A percentile compares a stretch with the other conserved stretches of the same genome.
Evolutionary conservation across 164 flowering plant genomes (phyloP).

Genomic region (Stephania japonica): DNA sequence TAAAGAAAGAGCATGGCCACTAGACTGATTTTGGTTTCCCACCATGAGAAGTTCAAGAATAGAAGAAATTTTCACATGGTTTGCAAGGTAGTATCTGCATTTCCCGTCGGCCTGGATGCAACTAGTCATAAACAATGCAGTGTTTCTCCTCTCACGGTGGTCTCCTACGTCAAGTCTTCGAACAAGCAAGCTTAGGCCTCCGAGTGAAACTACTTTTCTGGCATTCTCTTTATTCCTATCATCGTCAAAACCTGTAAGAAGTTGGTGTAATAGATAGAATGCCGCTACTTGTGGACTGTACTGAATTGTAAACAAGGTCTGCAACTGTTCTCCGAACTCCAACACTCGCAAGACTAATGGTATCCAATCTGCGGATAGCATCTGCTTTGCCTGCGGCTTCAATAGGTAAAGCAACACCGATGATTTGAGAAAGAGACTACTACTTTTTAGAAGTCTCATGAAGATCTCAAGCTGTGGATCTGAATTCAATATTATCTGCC

Average conservation of each 20-base stretch:
- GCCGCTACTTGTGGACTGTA: constrained; percentile 54
- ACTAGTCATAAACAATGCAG: constrained; percentile 32
- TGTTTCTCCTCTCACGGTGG: constrained; percentile 29
- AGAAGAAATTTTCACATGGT: constrained; percentile 35
- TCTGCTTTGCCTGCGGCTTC: constrained; percentile 63
- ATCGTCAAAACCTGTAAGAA: constrained; percentile 52
- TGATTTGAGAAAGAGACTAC: constrained; percentile 51
- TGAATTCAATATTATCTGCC: constrained; percentile 36
- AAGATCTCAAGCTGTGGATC: constrained; percentile 67
- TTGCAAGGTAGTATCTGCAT: constrained; percentile 48
- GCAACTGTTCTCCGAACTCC: constrained; percentile 57
- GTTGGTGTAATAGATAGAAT: constrained; percentile 50
- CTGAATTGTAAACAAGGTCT: constrained; percentile 46
- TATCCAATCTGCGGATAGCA: constrained; percentile 57
- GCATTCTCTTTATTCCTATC: constrained; percentile 59
- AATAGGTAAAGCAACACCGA: constrained; percentile 48
- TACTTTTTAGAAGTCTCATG: constrained; percentile 39
- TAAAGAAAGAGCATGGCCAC: constrained; percentile 26
- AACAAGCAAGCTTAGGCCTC: constrained; percentile 48
- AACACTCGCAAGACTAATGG: constrained; percentile 56
- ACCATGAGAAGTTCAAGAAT: constrained; percentile 41
- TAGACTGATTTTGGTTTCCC: constrained; percentile 17
- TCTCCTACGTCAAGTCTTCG: constrained; percentile 42
- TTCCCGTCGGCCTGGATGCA: constrained; percentile 57
- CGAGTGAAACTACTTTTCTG: constrained; percentile 43